Evolutionary conservation across 495 filamentous ascomycete genomes (phyloP), one percentile per base, ranked within the genome.

Genomic region (Cercophora samala): DNA sequence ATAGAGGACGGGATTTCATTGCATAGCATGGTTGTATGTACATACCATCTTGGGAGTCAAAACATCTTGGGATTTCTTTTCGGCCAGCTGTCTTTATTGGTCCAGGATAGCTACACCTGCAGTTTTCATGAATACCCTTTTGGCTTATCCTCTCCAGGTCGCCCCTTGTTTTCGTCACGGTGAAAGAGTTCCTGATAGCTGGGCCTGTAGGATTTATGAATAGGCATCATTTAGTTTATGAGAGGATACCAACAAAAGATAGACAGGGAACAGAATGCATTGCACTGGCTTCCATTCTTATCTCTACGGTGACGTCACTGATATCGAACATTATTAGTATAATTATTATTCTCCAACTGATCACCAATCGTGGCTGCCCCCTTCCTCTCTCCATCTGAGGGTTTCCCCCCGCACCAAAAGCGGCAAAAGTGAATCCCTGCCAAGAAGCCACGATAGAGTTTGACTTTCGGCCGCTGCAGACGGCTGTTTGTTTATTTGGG

Each of bases 361-460:
- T 17, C 37, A 46, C 37, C 37, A 0, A 46, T 46, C 37, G 37
- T 13, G 37, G 15, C 37, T 46, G 8, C 15, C 37, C 37, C 37
- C 9, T 46, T 9, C 37, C 37, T n/a, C n/a, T n/a, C n/a, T n/a
- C n/a, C n/a, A n/a, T n/a, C n/a, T n/a, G n/a, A n/a, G n/a, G n/a
- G n/a, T n/a, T n/a, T 46, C 37, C 1, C 15, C 11, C 11, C 37
- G 26, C 8, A 29, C 26, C 26, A 8, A 46, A 46, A 46, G 37
- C 37, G 37, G 37, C 37, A 46, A 46, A 46, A 46, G 37, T 46
- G 37, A 46, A 29, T 54, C 52, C 19, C 52, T 11, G 52, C 52
- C 52, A 54, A 56, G 53, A 56, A 4, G 5, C n/a, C 53, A 21
- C 53, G 53, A 56, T 56, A 56, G 22, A 21, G n/a, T 56, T 56